Conservation (phyloP, 1,284 basidiomycete genomes). For the Tremellales sp. region DNA sequence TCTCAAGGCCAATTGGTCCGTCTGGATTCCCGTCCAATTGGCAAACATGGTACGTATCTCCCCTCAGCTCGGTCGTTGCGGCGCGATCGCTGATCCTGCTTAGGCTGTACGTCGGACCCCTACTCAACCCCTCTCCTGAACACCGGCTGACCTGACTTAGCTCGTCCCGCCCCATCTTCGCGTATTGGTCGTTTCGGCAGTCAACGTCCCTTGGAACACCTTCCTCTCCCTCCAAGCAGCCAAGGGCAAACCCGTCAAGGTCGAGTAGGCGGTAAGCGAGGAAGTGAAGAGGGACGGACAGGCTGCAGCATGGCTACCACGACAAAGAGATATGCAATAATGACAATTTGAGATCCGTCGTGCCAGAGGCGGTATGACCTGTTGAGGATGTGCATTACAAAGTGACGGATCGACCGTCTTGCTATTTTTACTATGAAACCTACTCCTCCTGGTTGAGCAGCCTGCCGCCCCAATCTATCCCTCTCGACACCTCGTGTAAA, state of each 20-base stretch:
- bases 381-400: too few species aligned
- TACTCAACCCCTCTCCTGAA: background rate
- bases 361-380: too few species aligned
- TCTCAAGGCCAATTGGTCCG: conserved; percentile 44
- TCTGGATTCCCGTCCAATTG: conserved; percentile 49
- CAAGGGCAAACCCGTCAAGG: conserved; percentile 18
- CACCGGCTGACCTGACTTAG: conserved; percentile 8
- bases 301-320: too few species aligned
- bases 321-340: too few species aligned
- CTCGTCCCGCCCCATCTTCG: conserved; percentile 50
- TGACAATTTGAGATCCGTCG: too few species aligned
- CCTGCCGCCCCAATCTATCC: background rate
- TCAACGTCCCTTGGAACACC: conserved; percentile 51
- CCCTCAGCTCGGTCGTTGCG: background rate
- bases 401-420: too few species aligned
- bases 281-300: too few species aligned
- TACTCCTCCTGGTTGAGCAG: background rate
- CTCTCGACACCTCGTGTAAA: background rate
- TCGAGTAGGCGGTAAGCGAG: too few species aligned
- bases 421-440: too few species aligned
- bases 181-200: conserved; percentile 48
- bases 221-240: conserved; percentile 47
- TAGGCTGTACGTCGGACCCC: conserved; percentile 1
- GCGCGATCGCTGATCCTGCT: background rate
- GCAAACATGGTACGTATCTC: conserved; percentile 43